Evolutionary conservation across 305 asterid species (phyloP).

Genomic region (Stenogyne calaminthoides): DNA sequence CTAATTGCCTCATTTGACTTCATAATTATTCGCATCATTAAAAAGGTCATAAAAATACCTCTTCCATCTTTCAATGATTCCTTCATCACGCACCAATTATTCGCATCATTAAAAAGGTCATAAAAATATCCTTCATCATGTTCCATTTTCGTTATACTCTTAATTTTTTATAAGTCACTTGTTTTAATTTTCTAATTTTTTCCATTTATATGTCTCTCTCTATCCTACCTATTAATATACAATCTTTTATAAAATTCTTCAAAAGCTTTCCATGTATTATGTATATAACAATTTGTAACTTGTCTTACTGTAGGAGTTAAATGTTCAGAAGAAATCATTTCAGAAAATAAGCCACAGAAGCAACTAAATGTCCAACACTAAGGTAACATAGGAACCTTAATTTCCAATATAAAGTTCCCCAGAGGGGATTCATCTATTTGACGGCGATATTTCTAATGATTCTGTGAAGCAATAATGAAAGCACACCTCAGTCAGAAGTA

Average conservation of each 20-base stretch:
- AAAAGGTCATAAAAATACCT: neutral
- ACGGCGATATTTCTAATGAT: neutral
- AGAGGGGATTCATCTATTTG: slow-evolving; percentile 13
- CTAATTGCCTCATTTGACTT: neutral
- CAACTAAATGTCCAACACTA: neutral
- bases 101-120: too few species aligned
- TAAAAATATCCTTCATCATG: neutral
- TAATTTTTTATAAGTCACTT: too few species aligned
- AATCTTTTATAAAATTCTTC: neutral
- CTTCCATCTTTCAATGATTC: neutral
- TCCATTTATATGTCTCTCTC: too few species aligned
- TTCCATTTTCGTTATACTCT: too few species aligned
- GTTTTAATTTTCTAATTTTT: too few species aligned
- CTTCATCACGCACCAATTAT: neutral
- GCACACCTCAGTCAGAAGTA: neutral
- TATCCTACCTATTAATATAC: neutral
- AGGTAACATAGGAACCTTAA: neutral
- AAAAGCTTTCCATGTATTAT: neutral
- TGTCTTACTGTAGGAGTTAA: neutral
- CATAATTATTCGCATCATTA: neutral
- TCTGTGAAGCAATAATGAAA: neutral
- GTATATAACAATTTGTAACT: neutral
- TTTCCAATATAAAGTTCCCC: neutral
- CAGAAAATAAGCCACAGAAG: neutral
- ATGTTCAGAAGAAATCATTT: neutral